These are phyloP conservation scores for Zopfochytrium polystomum DNA, from an alignment of 371 early-diverging fungal genomes.

Conservation along the genomic window DNA sequence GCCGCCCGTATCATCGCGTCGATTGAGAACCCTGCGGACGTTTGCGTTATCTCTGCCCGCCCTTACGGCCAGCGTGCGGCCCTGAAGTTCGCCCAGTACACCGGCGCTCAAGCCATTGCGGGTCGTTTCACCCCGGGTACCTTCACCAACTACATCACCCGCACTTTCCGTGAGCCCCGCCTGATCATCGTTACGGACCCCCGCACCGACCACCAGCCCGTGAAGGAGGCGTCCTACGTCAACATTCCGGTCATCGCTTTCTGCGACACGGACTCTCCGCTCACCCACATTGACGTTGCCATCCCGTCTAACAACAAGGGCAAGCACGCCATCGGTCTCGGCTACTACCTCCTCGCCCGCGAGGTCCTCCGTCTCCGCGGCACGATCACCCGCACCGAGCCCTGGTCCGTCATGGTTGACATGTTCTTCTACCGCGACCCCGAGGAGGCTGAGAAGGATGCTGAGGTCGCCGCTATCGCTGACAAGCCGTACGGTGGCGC, in stretches of 20 bases:
- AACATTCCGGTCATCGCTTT: conserved; percentile 99
- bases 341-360: conserved; percentile 96
- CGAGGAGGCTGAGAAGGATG: conserved; percentile 91
- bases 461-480: conserved; percentile 44
- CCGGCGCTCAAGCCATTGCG: conserved; percentile 95
- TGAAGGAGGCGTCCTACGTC: conserved; percentile 97
- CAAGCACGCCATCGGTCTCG: conserved; percentile 96
- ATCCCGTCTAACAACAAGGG: conserved; percentile 99
- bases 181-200: conserved; percentile 98
- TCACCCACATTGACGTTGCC: conserved; percentile 95
- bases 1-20: conserved; percentile 98
- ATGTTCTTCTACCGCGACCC: conserved; percentile 99
- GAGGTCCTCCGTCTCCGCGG: conserved; percentile 98
- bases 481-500: conserved; percentile 46
- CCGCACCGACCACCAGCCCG: conserved; percentile 96
- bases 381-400: conserved; percentile 70
- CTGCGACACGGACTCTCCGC: conserved; percentile 94
- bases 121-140: conserved; percentile 99
- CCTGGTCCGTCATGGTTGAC: conserved; percentile 96
- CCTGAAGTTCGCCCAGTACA: conserved; percentile 96
- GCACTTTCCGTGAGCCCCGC: conserved; percentile 97
- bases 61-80: conserved; percentile 98
- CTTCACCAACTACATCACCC: conserved; percentile 99
- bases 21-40: conserved; percentile 93
- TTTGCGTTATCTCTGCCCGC: conserved; percentile 94